Percentiles rank a stretch among this genome's conserved stretches.
Conservation (phyloP, 352 stramenopile species). For the Nothophytophthora sp. region DNA sequence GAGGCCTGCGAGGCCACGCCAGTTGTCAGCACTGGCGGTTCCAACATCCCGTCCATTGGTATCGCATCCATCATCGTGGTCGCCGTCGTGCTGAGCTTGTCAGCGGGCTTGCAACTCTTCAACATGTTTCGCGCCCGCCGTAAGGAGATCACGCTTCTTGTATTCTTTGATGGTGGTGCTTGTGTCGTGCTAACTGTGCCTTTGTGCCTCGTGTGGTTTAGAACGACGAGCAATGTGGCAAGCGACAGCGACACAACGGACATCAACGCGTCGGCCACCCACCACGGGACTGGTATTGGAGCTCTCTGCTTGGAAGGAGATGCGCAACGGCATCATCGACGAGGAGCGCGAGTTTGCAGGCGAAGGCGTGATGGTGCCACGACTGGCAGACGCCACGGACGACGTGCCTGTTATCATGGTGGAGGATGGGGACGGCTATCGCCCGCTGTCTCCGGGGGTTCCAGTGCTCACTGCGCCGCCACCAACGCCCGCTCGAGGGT, state of each 20-base stretch:
- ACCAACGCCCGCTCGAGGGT: conserved; percentile 10
- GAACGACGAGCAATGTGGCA: conserved; percentile 23
- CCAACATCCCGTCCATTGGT: conserved; percentile 24
- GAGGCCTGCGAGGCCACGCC: conserved; percentile 39
- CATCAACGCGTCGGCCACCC: conserved; percentile 14
- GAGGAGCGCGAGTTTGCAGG: conserved; percentile 42
- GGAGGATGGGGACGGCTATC: conserved; percentile 44
- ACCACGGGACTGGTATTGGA: conserved; percentile 38
- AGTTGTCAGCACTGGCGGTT: conserved; percentile 2
- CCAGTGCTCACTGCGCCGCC: conserved; percentile 18
- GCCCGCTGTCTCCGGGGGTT: conserved; percentile 39
- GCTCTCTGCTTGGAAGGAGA: conserved; percentile 56
- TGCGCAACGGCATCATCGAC: conserved; percentile 49
- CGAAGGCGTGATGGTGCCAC: conserved; percentile 18
- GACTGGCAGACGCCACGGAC: conserved; percentile 7
- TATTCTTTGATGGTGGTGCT: too few relatives aligned
- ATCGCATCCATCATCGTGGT: conserved; percentile 32
- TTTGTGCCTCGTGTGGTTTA: conserved; percentile 1
- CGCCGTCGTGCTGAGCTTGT: conserved; percentile 27
- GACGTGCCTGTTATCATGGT: conserved; percentile 28
- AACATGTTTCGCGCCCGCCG: conserved; percentile 25
- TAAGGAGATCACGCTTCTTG: conserved; percentile 25
- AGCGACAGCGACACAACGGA: conserved; percentile 17
- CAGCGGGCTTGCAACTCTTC: conserved; percentile 26
- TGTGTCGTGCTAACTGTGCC: neutral